These are phyloP conservation scores for Candolleomyces eurysporus DNA, from an alignment of 768 basidiomycete genomes.

Conservation along the genomic window DNA sequence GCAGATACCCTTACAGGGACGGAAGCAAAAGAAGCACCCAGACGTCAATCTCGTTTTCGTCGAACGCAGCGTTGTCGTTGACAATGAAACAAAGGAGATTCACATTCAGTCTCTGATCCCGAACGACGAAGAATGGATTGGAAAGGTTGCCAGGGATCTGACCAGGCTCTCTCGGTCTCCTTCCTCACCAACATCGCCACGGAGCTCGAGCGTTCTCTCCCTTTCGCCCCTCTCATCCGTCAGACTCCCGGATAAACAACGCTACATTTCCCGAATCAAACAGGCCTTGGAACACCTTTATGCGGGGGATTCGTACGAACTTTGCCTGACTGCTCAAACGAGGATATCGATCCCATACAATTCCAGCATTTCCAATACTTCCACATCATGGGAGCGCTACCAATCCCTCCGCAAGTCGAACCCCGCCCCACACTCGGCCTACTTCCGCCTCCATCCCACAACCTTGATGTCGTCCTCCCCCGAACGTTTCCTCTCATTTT, in stretches of 20 bases:
- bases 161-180: conserved; percentile 1
- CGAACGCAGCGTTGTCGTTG: conserved; percentile 74
- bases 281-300: conserved; percentile 71
- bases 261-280: conserved; percentile 69
- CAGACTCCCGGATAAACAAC: conserved; percentile 51
- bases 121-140: conserved; percentile 61
- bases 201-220: conserved; percentile 1
- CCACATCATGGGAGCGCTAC: conserved; percentile 71
- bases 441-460: conserved; percentile 72
- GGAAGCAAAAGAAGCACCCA: conserved; percentile 42
- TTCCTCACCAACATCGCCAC: not conserved
- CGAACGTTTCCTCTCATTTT: conserved; percentile 88
- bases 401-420: conserved; percentile 70
- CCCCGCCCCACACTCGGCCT: conserved; percentile 88
- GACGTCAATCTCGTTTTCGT: conserved; percentile 78
- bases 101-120: conserved; percentile 71
- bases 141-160: conserved; percentile 29
- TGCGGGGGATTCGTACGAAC: conserved; percentile 89
- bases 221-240: conserved; percentile 25
- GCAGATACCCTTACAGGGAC: conserved; percentile 36
- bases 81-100: conserved; percentile 44
- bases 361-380: conserved; percentile 24
- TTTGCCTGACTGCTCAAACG: conserved; percentile 83
- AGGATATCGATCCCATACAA: conserved; percentile 47
- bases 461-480: conserved; percentile 86